Evolutionary conservation across 1,139 yeast genomes (phyloP).

Genomic region (Debaryomycetaceae sp.): DNA sequence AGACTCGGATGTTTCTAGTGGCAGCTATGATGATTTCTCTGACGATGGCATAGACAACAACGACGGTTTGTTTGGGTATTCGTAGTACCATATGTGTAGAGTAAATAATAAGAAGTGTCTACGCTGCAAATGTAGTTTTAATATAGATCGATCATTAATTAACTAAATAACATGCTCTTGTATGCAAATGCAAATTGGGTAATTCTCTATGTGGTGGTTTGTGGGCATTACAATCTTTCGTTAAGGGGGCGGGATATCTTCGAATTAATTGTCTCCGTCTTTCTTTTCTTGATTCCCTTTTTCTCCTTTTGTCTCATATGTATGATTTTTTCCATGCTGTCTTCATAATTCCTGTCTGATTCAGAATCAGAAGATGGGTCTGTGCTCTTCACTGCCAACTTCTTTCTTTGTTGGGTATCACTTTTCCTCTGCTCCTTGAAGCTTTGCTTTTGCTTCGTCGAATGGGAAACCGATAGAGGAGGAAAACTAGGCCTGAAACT

Average conservation of each 20-base stretch:
- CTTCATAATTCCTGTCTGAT: neutral
- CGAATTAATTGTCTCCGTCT: neutral
- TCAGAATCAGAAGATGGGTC: neutral
- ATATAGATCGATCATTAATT: too few relatives aligned
- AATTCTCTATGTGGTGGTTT: neutral
- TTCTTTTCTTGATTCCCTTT: slow-evolving; percentile 5
- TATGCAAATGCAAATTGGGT: neutral
- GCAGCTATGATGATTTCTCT: slow-evolving; percentile 20
- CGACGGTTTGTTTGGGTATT: slow-evolving; percentile 44
- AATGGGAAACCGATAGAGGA: slow-evolving; percentile 41
- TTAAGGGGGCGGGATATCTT: neutral
- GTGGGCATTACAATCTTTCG: neutral
- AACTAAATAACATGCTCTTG: neutral
- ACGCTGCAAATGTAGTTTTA: too few relatives aligned
- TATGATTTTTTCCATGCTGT: neutral
- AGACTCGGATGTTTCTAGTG: slow-evolving; percentile 21
- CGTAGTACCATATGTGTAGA: slow-evolving; percentile 7
- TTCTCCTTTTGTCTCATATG: slow-evolving; percentile 3
- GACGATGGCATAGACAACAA: slow-evolving; percentile 35
- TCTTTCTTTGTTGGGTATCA: neutral
- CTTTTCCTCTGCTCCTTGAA: slow-evolving; percentile 10
- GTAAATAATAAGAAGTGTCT: too few relatives aligned
- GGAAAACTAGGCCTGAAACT: slow-evolving; percentile 47
- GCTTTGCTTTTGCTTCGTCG: slow-evolving; percentile 12
- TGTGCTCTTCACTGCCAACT: neutral